phyloP scores from a whole-genome alignment of 2,329 filamentous ascomycete genomes.

The Xylariaceae sp. region DNA sequence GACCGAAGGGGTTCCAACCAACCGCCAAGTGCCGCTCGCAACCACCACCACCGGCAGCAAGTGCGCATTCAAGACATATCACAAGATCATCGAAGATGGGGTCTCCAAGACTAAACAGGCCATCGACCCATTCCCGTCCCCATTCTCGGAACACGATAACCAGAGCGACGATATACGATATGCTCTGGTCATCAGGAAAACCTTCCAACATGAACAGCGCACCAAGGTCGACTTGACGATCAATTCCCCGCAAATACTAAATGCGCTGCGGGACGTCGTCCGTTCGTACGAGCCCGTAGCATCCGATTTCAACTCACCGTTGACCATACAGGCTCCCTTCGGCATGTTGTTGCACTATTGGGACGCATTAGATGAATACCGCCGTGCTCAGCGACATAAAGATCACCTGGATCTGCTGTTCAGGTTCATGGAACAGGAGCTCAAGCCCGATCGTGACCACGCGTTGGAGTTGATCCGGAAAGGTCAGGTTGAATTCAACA shows the following conservation, averaged over 20 bases:
- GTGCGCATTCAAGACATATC: conserved; percentile 28
- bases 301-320: conserved; percentile 25
- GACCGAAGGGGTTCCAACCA: not conserved
- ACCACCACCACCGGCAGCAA: conserved; percentile 15
- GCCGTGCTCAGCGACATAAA: conserved; percentile 3
- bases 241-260: conserved; percentile 28
- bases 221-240: conserved; percentile 22
- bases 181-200: conserved; percentile 25
- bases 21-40: not conserved
- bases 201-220: conserved; percentile 17
- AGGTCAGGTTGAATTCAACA: conserved; percentile 24
- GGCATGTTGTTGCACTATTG: conserved; percentile 29
- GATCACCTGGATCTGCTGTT: conserved; percentile 28
- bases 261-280: conserved; percentile 26
- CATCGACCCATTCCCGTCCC: conserved; percentile 25
- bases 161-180: conserved; percentile 22
- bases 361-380: conserved; percentile 26
- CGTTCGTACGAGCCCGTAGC: conserved; percentile 23
- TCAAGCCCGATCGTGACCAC: conserved; percentile 20
- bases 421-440: conserved; percentile 28
- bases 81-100: conserved; percentile 13
- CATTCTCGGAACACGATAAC: conserved; percentile 20
- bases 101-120: conserved; percentile 14
- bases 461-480: conserved; percentile 25
- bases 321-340: conserved; percentile 24